These are phyloP conservation scores for Penicillium canescens DNA, from an alignment of 495 filamentous ascomycete species.

Conservation along the genomic window DNA sequence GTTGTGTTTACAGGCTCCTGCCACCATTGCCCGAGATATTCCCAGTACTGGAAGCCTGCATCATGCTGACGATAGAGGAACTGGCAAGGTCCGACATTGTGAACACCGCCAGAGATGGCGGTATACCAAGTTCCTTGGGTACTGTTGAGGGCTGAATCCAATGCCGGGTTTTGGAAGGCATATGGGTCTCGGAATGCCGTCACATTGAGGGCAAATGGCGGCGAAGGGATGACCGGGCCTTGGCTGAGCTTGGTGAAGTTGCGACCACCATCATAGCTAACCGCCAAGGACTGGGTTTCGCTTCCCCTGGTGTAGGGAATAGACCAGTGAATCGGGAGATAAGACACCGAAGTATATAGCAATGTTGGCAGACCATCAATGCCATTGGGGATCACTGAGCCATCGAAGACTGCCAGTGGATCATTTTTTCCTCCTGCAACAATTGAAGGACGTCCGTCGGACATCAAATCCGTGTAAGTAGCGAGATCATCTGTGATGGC, in stretches of 20 bases:
- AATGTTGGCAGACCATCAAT: constrained; percentile 21
- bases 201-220: constrained; percentile 14
- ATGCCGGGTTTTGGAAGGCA: constrained; percentile 16
- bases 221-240: constrained; percentile 15
- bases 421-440: constrained; percentile 21
- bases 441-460: constrained; percentile 14
- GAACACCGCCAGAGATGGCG: constrained; percentile 21
- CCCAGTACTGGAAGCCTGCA: constrained; percentile 20
- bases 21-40: constrained; percentile 25
- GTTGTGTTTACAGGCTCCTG: constrained; percentile 17
- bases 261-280: constrained; percentile 14
- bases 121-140: constrained; percentile 17
- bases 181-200: constrained; percentile 26
- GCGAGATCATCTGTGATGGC: constrained; percentile 18
- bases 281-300: constrained; percentile 24
- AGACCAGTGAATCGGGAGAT: constrained; percentile 26
- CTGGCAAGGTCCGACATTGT: constrained; percentile 14
- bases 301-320: constrained; percentile 23
- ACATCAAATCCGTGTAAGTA: constrained; percentile 15
- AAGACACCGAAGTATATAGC: constrained; percentile 23
- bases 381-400: constrained; percentile 19
- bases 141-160: constrained; percentile 10
- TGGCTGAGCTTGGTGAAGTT: constrained; percentile 21
- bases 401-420: constrained; percentile 22
- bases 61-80: constrained; percentile 22